phyloP scores from a whole-genome alignment of 2,329 filamentous ascomycete species.

The Paecilomyces niveus region DNA sequence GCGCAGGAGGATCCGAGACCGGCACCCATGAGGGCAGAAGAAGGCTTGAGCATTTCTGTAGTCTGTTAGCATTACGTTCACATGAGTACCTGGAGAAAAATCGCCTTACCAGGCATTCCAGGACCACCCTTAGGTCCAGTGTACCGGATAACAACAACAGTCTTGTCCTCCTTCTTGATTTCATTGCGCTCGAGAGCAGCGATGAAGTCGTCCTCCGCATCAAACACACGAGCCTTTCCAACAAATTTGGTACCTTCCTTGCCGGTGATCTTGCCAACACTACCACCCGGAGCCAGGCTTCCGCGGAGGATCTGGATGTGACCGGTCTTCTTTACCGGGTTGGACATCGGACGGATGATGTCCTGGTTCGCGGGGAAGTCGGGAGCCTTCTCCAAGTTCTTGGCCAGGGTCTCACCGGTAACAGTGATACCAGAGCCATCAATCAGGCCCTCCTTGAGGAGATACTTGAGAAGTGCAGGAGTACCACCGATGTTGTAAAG shows the following conservation, averaged over 20 bases:
- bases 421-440: conserved; percentile 56
- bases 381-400: conserved; percentile 52
- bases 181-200: conserved; percentile 58
- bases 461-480: conserved; percentile 51
- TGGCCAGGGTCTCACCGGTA: conserved; percentile 51
- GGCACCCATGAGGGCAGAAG: conserved; percentile 65
- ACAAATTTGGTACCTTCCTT: conserved; percentile 64
- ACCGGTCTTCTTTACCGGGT: conserved; percentile 64
- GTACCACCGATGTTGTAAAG: conserved; percentile 52
- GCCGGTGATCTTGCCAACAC: conserved; percentile 69
- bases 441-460: conserved; percentile 52
- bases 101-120: conserved; percentile 50
- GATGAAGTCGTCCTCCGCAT: conserved; percentile 64
- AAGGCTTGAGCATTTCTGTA: conserved; percentile 64
- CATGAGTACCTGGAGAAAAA: neutral
- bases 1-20: conserved; percentile 63
- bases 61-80: conserved; percentile 50
- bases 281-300: conserved; percentile 61
- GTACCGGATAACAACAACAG: conserved; percentile 68
- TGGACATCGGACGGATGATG: conserved; percentile 60
- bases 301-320: conserved; percentile 69
- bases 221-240: conserved; percentile 64
- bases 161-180: conserved; percentile 70
- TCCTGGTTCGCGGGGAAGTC: conserved; percentile 63
- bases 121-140: conserved; percentile 67